Percentiles rank a stretch among this genome's conserved stretches.
Evolutionary conservation across 1,284 basidiomycete species (phyloP).

Genomic region (Boletus sp.): DNA sequence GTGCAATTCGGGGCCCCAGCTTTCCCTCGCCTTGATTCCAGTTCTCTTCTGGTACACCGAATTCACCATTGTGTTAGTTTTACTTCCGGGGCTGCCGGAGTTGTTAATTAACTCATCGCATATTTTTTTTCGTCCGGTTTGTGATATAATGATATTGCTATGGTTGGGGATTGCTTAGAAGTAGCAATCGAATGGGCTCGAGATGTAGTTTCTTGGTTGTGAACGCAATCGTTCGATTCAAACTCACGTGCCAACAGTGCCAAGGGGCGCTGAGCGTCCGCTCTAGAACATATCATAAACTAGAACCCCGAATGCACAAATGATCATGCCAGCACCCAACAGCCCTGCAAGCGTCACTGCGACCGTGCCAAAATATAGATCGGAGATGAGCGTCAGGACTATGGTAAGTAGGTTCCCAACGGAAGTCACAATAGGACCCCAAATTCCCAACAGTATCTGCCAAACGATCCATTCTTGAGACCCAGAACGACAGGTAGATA

Average conservation of each 20-base stretch:
- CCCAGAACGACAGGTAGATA: not conserved
- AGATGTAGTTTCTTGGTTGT: not conserved
- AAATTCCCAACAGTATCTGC: conserved; percentile 71
- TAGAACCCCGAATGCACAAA: conserved; percentile 69
- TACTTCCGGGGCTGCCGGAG: conserved; percentile 27
- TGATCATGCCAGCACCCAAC: conserved; percentile 64
- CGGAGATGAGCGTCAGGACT: conserved; percentile 72
- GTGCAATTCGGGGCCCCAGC: conserved; percentile 11
- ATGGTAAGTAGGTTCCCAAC: conserved; percentile 83
- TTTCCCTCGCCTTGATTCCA: conserved; percentile 8
- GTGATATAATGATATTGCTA: conserved; percentile 36
- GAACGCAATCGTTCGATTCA: not conserved
- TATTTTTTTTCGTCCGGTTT: conserved; percentile 29
- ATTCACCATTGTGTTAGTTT: conserved; percentile 15
- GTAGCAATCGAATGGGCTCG: not conserved
- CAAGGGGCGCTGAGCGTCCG: not conserved
- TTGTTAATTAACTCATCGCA: conserved; percentile 35
- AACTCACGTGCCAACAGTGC: not conserved
- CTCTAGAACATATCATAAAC: conserved; percentile 61
- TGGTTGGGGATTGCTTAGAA: conserved; percentile 11
- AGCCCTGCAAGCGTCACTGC: conserved; percentile 61
- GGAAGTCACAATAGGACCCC: conserved; percentile 83
- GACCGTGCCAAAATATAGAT: conserved; percentile 60
- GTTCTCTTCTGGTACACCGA: conserved; percentile 17
- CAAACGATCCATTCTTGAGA: conserved; percentile 9